Evolutionary conservation across 2,329 filamentous ascomycete species (phyloP).

Genomic region (Microcyclosporella mali): DNA sequence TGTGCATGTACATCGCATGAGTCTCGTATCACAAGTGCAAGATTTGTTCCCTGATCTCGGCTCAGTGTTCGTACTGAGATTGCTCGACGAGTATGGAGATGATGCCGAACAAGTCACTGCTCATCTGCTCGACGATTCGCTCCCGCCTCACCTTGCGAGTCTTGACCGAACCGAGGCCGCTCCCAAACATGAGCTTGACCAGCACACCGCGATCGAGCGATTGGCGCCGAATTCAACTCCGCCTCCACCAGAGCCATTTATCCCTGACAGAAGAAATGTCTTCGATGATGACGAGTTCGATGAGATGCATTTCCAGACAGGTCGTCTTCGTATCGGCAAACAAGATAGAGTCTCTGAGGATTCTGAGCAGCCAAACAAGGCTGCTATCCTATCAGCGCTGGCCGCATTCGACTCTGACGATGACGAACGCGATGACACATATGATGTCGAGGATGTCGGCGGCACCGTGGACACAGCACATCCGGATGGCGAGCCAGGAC

Average conservation of each 20-base stretch:
- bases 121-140: slow-evolving; percentile 70
- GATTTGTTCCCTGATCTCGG: slow-evolving; percentile 88
- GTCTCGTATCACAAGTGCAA: slow-evolving; percentile 81
- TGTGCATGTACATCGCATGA: slow-evolving; percentile 74
- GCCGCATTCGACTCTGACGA: slow-evolving; percentile 89
- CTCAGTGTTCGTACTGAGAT: slow-evolving; percentile 69
- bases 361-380: slow-evolving; percentile 71
- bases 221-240: slow-evolving; percentile 57
- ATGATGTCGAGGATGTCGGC: slow-evolving; percentile 86
- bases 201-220: slow-evolving; percentile 27
- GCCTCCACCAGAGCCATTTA: slow-evolving; percentile 27
- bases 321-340: slow-evolving; percentile 74
- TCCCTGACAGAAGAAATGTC: slow-evolving; percentile 61
- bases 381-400: slow-evolving; percentile 79
- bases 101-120: slow-evolving; percentile 73
- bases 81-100: slow-evolving; percentile 73
- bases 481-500: slow-evolving; percentile 49
- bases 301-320: slow-evolving; percentile 58
- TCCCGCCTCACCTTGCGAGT: slow-evolving; percentile 61
- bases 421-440: slow-evolving; percentile 94
- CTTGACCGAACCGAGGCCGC: slow-evolving; percentile 61
- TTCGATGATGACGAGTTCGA: slow-evolving; percentile 79
- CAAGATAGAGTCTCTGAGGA: slow-evolving; percentile 40
- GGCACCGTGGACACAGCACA: slow-evolving; percentile 68
- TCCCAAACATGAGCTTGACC: slow-evolving; percentile 34